A percentile compares a stretch with the other conserved stretches of the same genome.
Conservation (phyloP, 2,329 filamentous ascomycete genomes). For the Ceratocystis albifundus region DNA sequence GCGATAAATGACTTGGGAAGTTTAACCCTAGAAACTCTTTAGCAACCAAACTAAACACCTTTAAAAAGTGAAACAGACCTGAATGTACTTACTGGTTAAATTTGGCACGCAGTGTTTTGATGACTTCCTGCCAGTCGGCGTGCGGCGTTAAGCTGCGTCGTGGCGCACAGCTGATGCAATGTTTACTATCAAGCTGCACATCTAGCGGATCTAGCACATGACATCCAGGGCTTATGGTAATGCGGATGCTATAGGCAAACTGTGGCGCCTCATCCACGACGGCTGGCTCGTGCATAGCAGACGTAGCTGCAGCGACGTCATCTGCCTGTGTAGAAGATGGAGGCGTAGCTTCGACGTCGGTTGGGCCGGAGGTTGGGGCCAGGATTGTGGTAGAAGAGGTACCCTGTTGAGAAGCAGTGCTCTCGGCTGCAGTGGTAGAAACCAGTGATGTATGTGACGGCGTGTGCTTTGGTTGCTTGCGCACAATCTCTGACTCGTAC, state of each 20-base stretch:
- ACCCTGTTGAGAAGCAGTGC: background rate
- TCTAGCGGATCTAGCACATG: constrained; percentile 94
- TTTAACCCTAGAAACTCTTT: constrained; percentile 42
- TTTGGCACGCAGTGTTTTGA: constrained; percentile 86
- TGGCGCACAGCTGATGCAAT: constrained; percentile 92
- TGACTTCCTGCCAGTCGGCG: constrained; percentile 91
- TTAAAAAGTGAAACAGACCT: constrained; percentile 22
- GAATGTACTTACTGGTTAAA: constrained; percentile 67
- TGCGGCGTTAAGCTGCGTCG: constrained; percentile 80
- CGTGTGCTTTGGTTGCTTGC: constrained; percentile 37
- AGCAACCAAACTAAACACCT: constrained; percentile 17
- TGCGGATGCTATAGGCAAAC: constrained; percentile 91
- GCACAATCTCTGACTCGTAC: constrained; percentile 74
- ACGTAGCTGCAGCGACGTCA: constrained; percentile 1
- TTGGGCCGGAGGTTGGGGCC: background rate
- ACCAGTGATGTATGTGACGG: constrained; percentile 24
- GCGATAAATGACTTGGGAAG: constrained; percentile 54
- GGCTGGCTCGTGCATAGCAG: constrained; percentile 26
- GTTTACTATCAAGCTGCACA: constrained; percentile 88
- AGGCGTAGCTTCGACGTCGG: background rate
- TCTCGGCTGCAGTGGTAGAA: background rate
- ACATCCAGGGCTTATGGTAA: constrained; percentile 89
- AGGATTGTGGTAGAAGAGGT: background rate
- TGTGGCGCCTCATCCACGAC: constrained; percentile 48
- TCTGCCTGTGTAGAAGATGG: constrained; percentile 1